phyloP scores from a whole-genome alignment of 441 rosid genomes.

The Adansonia gregorii region DNA sequence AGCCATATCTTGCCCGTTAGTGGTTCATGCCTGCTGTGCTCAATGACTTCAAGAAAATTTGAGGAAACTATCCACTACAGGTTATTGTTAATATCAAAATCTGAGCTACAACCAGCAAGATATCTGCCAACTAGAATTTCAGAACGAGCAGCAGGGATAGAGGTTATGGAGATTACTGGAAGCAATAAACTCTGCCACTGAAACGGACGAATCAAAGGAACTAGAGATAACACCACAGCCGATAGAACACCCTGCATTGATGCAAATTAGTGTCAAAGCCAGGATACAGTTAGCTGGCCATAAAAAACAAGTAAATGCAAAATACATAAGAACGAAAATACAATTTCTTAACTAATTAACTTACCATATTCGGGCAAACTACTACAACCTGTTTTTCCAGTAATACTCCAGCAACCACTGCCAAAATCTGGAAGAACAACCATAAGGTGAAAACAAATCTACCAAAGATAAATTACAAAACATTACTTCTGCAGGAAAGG shows the following conservation, averaged over 20 bases:
- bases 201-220: conserved; percentile 92
- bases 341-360: conserved; percentile 28
- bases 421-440: conserved; percentile 64
- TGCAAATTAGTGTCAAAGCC: conserved; percentile 28
- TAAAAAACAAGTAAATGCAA: conserved; percentile 8
- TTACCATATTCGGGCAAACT: conserved; percentile 87
- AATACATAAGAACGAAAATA: neutral
- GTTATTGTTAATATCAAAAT: neutral
- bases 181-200: conserved; percentile 98
- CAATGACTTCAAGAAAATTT: neutral
- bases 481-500: conserved; percentile 14
- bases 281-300: conserved; percentile 17
- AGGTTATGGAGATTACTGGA: conserved; percentile 67
- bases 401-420: conserved; percentile 77
- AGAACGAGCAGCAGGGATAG: conserved; percentile 20
- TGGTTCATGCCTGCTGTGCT: neutral
- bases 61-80: neutral
- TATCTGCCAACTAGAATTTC: conserved; percentile 4
- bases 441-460: conserved; percentile 29
- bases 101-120: conserved; percentile 16
- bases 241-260: conserved; percentile 84
- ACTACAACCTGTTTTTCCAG: conserved; percentile 85
- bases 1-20: neutral
- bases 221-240: conserved; percentile 76
- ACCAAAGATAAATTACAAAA: conserved; percentile 19